Base-by-base conservation (phyloP, 2,329 filamentous ascomycete genomes). In the Fusarium hostae region DNA sequence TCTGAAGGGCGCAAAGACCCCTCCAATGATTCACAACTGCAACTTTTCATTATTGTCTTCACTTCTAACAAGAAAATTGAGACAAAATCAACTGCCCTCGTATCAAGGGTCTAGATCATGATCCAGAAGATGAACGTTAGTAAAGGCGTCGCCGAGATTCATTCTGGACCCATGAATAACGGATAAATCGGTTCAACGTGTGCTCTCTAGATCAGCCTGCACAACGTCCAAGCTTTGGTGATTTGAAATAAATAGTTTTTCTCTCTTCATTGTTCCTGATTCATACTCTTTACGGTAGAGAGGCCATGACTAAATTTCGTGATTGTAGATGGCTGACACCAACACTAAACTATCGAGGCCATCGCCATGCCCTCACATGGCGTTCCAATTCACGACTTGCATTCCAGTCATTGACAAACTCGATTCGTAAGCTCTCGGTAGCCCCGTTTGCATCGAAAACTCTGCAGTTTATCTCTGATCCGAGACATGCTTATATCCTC, bases 161-260 rank as follows among this genome's bases (percentile, higher is more conserved):
- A 48, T 43, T 66, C 55, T 70, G 43, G 66, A 70, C 54, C 45
- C 39, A 39, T 41, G 47, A 50, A 50, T 16, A 70, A 45, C 58
- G 40, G 63, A 55, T 48, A 43, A 60, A 37, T 55, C 45, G 40
- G 32, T 69, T 56, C 13, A 26, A 52, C 41, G 32, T 39, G 30
- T 20, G 11, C 13, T 39, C 59, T 68, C 41, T 43, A 51, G 39
- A 56, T 40, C 59, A 55, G 35, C 57, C n/a, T 35, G 30, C 34
- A 35, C 26, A 52, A 65, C 50, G 43, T 43, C 52, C 44, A 63
- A 58, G 60, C 65, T 37, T 41, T 28, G 12, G 22, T 50, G 24
- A 71, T 72, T 71, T 71, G 40, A 54, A 71, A 71, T 71, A 54
- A 45, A 57, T n/a, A 59, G 35, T 22, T 44, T 45, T 37, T n/a